Conservation (phyloP, 371 early-diverging fungal species). For the Massospora cicadina region DNA sequence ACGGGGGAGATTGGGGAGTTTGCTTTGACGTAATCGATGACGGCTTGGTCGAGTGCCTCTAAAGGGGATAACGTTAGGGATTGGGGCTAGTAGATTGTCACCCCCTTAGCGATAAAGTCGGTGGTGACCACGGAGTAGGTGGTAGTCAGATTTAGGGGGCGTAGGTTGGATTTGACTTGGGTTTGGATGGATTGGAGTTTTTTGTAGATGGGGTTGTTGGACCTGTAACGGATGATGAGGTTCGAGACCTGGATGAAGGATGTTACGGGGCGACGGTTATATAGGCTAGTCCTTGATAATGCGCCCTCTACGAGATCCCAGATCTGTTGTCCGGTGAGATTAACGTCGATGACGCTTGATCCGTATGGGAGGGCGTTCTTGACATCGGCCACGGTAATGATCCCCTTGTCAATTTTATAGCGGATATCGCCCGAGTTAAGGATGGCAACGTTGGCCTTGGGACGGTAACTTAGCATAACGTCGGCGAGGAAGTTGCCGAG, state of each 20-base stretch:
- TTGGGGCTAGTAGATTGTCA: conserved; percentile 19
- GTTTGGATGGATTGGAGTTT: no score
- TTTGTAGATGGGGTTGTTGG: no score
- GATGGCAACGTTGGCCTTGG: conserved; percentile 21
- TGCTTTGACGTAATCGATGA: conserved; percentile 18
- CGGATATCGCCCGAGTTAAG: conserved; percentile 42
- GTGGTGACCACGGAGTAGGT: conserved; percentile 27
- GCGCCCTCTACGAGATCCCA: conserved; percentile 23
- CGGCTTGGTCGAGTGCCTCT: conserved; percentile 17
- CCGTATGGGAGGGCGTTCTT: conserved; percentile 35
- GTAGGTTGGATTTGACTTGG: no score
- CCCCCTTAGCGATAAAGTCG: conserved; percentile 35
- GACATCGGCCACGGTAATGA: conserved; percentile 28
- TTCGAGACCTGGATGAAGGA: conserved; percentile 21
- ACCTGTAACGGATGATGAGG: no score
- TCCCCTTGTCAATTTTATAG: conserved; percentile 23
- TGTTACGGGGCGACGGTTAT: conserved; percentile 17
- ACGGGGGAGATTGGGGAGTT: conserved; percentile 14
- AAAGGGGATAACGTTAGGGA: conserved; percentile 9
- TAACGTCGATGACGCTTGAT: conserved; percentile 22
- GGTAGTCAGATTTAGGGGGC: conserved; percentile 17
- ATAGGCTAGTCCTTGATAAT: conserved; percentile 11
- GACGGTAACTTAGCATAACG: conserved; percentile 22
- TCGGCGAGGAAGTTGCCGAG: conserved; percentile 34
- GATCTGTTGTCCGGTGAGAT: conserved; percentile 25